Conservation (phyloP, 306 rosid species). For the Vigna reflexopilosa region DNA sequence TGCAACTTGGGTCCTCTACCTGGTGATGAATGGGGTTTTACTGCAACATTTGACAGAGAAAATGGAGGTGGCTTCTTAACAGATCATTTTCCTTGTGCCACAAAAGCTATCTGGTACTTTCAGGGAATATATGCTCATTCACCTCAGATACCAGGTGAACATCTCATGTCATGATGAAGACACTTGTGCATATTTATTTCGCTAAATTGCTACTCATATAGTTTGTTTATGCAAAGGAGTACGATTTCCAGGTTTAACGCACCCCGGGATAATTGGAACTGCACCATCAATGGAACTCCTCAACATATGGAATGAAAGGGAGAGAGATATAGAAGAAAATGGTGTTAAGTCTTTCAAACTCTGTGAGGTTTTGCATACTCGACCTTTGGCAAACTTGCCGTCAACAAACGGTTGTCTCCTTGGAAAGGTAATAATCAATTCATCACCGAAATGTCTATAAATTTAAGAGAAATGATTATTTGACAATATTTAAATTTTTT, state of each 20-base stretch:
- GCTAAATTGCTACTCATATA: background rate
- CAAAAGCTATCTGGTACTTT: conserved; percentile 93
- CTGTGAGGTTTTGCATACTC: conserved; percentile 83
- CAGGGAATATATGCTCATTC: conserved; percentile 93
- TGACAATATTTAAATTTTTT: too few relatives aligned
- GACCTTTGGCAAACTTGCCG: conserved; percentile 92
- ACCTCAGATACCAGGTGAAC: conserved; percentile 89
- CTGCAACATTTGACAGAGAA: conserved; percentile 92
- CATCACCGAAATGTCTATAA: background rate
- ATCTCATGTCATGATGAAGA: background rate
- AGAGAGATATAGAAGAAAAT: conserved; percentile 66
- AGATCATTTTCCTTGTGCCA: conserved; percentile 83
- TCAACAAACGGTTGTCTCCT: conserved; percentile 69
- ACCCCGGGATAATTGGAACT: conserved; percentile 92
- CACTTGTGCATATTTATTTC: background rate
- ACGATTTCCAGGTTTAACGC: conserved; percentile 89
- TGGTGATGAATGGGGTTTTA: conserved; percentile 95
- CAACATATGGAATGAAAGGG: conserved; percentile 83
- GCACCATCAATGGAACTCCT: conserved; percentile 90
- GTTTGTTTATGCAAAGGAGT: conserved; percentile 61
- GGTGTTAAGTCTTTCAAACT: conserved; percentile 71
- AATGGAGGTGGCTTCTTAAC: conserved; percentile 95
- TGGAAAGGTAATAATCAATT: conserved; percentile 64
- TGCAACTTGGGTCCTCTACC: conserved; percentile 93
- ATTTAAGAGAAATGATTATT: background rate